A percentile compares a stretch with the other conserved stretches of the same genome.
Conservation (phyloP, 768 basidiomycete genomes). For the Xanthoconium purpureum region DNA sequence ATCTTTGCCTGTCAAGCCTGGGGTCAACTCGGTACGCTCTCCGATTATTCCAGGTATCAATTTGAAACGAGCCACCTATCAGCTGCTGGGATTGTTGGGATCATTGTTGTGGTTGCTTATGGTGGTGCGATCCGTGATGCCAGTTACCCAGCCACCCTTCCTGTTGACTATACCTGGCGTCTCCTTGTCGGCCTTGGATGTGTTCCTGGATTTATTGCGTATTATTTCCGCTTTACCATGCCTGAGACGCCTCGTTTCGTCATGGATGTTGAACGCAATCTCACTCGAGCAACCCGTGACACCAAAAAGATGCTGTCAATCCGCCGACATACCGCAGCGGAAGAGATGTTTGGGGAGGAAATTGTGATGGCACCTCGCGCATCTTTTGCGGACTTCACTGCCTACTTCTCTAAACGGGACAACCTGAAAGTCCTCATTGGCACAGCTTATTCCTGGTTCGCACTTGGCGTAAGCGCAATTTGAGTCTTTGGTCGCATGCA, state of each 20-base stretch:
- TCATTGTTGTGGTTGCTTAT: conserved; percentile 62
- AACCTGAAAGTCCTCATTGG: conserved; percentile 80
- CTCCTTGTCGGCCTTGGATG: conserved; percentile 84
- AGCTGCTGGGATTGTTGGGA: conserved; percentile 66
- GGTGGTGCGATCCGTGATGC: conserved; percentile 50
- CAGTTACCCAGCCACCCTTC: conserved; percentile 35
- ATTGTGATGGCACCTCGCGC: conserved; percentile 64
- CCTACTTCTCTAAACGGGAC: conserved; percentile 67
- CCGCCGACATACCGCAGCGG: conserved; percentile 42
- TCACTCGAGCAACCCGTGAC: conserved; percentile 68
- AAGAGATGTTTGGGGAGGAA: conserved; percentile 44
- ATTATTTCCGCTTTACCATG: conserved; percentile 89
- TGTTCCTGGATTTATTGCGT: conserved; percentile 71
- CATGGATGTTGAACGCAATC: conserved; percentile 83
- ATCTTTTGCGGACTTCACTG: conserved; percentile 58
- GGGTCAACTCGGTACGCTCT: conserved; percentile 69
- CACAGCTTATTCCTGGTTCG: conserved; percentile 83
- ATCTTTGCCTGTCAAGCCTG: conserved; percentile 87
- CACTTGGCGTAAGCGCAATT: conserved; percentile 59
- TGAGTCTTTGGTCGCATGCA: neutral
- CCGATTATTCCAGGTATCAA: neutral
- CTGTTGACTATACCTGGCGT: conserved; percentile 80
- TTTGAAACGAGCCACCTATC: neutral
- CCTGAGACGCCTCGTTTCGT: conserved; percentile 90
- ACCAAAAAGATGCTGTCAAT: conserved; percentile 60